Conservation (phyloP, 1,284 basidiomycete genomes). For the Ustanciosporium gigantosporum region DNA sequence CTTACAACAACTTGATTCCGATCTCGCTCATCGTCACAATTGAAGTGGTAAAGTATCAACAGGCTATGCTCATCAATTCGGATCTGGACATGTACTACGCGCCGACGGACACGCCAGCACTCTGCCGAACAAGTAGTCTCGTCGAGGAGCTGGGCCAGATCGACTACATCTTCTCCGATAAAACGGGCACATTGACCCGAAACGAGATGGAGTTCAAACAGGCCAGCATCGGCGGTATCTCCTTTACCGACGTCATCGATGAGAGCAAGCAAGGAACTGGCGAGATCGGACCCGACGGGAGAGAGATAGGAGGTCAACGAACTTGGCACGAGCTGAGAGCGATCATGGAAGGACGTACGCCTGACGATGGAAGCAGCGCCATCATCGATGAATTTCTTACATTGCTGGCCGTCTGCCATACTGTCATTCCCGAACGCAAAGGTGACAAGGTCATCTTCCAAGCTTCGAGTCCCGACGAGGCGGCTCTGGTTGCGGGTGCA, state of each 20-base stretch:
- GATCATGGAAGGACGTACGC: conserved; percentile 63
- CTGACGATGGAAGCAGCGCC: conserved; percentile 64
- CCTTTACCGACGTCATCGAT: conserved; percentile 86
- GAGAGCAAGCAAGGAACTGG: conserved; percentile 71
- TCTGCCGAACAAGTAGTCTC: conserved; percentile 93
- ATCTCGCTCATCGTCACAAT: conserved; percentile 99
- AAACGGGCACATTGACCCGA: conserved; percentile 93
- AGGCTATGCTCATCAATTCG: conserved; percentile 93
- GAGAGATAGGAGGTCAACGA: conserved; percentile 68
- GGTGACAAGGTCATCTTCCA: conserved; percentile 73
- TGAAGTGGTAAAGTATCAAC: conserved; percentile 98
- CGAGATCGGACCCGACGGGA: conserved; percentile 61
- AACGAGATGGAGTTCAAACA: conserved; percentile 98
- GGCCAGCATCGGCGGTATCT: conserved; percentile 83
- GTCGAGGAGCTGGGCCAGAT: conserved; percentile 99
- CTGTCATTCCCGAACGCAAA: conserved; percentile 90
- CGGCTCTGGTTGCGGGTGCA: conserved; percentile 90
- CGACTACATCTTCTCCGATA: conserved; percentile 98
- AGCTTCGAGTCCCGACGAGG: conserved; percentile 97
- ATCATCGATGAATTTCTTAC: conserved; percentile 83
- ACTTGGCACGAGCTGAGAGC: conserved; percentile 75
- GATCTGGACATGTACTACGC: conserved; percentile 81
- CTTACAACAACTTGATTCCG: conserved; percentile 98
- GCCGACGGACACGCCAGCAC: conserved; percentile 89
- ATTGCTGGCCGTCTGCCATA: conserved; percentile 92